Percentiles rank a stretch among this genome's conserved stretches.
Evolutionary conservation across 2,329 filamentous ascomycete species (phyloP).

Genomic region (Zymoseptoria brevis): DNA sequence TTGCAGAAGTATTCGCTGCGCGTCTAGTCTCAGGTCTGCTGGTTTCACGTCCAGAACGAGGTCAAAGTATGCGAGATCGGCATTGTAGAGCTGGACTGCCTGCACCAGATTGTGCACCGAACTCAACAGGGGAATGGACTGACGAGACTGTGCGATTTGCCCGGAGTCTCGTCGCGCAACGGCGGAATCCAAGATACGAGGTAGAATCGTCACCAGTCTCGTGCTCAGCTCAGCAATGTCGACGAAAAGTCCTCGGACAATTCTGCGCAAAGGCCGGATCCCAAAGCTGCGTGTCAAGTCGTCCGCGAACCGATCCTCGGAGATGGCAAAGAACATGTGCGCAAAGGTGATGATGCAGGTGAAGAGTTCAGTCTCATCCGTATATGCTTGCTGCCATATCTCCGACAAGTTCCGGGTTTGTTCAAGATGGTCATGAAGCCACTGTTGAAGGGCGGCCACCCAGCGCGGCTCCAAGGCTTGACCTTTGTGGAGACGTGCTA

Average conservation of each 20-base stretch:
- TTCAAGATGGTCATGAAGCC: conserved; percentile 13
- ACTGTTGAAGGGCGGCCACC: background rate
- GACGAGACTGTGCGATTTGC: conserved; percentile 11
- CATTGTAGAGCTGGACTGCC: conserved; percentile 2
- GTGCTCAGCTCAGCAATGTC: conserved; percentile 11
- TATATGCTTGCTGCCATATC: conserved; percentile 9
- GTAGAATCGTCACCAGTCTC: conserved; percentile 15
- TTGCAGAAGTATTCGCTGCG: background rate
- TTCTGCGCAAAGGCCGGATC: background rate
- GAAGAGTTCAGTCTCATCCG: conserved; percentile 18
- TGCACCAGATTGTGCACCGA: conserved; percentile 15
- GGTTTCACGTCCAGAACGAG: conserved; percentile 2
- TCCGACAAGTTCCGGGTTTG: conserved; percentile 18
- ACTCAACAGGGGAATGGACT: conserved; percentile 11
- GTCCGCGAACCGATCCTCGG: background rate
- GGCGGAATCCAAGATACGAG: conserved; percentile 11
- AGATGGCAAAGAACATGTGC: background rate
- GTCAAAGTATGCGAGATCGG: conserved; percentile 2
- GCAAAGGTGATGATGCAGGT: background rate
- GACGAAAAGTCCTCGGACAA: conserved; percentile 7
- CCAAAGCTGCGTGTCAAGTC: background rate
- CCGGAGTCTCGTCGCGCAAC: conserved; percentile 20
- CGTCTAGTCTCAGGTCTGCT: background rate
- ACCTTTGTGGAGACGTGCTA: background rate
- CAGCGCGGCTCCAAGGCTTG: background rate